These are phyloP conservation scores for Cyclotella baltica DNA, from an alignment of 108 stramenopile genomes.

Conservation along the genomic window DNA sequence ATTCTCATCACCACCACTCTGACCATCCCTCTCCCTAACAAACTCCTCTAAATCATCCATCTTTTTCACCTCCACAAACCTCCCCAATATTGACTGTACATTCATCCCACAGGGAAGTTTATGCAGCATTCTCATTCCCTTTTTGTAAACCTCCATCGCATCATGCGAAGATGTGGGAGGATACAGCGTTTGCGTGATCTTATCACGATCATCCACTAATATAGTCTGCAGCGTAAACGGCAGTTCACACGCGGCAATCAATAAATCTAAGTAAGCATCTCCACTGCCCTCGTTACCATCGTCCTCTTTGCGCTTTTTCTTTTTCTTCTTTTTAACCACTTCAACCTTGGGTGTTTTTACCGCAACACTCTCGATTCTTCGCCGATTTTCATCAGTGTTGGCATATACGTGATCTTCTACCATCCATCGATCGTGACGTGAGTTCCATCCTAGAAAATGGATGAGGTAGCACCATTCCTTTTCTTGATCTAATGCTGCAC, in stretches of 20 bases:
- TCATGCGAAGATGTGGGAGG: conserved; percentile 20
- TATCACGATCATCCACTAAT: conserved; percentile 53
- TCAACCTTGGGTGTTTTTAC: conserved; percentile 16
- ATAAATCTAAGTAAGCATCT: conserved; percentile 12
- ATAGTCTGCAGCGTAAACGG: conserved; percentile 58
- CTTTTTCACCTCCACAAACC: conserved; percentile 31
- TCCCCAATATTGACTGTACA: conserved; percentile 25
- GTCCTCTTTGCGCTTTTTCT: conserved; percentile 7
- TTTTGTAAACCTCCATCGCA: not conserved
- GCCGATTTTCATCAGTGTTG: conserved; percentile 37
- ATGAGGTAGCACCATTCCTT: conserved; percentile 56
- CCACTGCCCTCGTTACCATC: not conserved
- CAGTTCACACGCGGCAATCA: conserved; percentile 34
- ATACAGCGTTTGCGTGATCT: conserved; percentile 43
- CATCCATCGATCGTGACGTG: conserved; percentile 58
- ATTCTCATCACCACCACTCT: not conserved
- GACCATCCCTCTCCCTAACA: conserved; percentile 18
- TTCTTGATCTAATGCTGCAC: not conserved
- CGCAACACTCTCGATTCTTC: conserved; percentile 24
- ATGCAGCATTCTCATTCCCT: conserved; percentile 44
- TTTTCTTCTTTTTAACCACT: conserved; percentile 29
- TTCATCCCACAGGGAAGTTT: conserved; percentile 23
- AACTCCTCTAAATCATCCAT: conserved; percentile 37
- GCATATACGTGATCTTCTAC: conserved; percentile 41
- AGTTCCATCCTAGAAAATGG: conserved; percentile 65